Base-by-base conservation (phyloP, 768 basidiomycete genomes). In the Boletus patriciae region DNA sequence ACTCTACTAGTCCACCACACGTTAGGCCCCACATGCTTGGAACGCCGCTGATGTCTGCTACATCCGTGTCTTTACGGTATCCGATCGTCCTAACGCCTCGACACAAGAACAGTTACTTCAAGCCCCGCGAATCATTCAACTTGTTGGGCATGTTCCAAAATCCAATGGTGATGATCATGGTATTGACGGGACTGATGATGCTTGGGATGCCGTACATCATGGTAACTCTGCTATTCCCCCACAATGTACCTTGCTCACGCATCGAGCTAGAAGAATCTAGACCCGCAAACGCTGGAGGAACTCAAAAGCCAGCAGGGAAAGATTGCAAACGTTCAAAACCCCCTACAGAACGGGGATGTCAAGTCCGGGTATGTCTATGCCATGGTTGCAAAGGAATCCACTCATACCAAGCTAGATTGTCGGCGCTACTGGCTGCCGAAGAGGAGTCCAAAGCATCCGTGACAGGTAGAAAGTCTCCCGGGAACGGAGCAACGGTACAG, bases 111-210 rank as follows among this genome's bases (percentile, higher is more conserved):
- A 74, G 65, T 48, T 93, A 87, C 70, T 92, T 88, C 67, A 76
- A 84, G 29, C 84, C 87, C 25, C 81, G 69, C 33, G 81, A 91
- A 68, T 83, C 84, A 18, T 93, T 93, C 78, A 87, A 87, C 69
- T 59, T 90, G 23, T 52, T 87, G 54, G 83, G 76, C 50, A 91
- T 93, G 87, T 76, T 93, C 65, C 82, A 86, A 55, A 93, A 84
- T 66, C 90, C 90, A 8, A 92, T 93, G 90, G 88, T 89, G 79
- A 73, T 93, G 55, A 79, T 92, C 69, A 88, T 90, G 84, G 78
- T 83, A 31, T 71, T 80, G 60, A 86, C 80, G 44, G 90, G 80
- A 37, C 75, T 72, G 48, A 81, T 90, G 81, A 80, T 88, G 74
- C 70, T 92, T 27, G 81, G 78, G 23, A 85, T 83, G 82, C 90